These are phyloP conservation scores for Lentinula edodes DNA, from an alignment of 768 basidiomycete species.

Conservation along the genomic window DNA sequence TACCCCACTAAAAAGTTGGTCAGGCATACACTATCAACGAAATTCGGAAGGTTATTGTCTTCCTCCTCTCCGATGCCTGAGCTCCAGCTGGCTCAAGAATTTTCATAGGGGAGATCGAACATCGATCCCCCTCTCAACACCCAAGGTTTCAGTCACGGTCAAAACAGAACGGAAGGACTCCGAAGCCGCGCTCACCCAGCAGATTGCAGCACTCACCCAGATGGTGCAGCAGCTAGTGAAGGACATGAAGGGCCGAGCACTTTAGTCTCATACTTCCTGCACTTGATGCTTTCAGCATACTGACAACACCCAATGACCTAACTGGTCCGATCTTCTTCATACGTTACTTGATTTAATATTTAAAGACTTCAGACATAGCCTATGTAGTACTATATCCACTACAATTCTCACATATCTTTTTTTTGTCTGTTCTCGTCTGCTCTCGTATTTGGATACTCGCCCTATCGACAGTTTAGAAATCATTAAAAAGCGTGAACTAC, in stretches of 20 bases:
- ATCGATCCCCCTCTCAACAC: not conserved
- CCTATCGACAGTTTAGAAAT: not conserved
- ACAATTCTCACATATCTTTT: too few relatives aligned
- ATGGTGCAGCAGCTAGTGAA: too few relatives aligned
- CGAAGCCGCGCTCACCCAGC: not conserved
- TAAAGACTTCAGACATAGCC: too few relatives aligned
- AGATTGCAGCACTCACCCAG: not conserved
- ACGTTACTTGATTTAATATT: too few relatives aligned
- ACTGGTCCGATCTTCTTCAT: too few relatives aligned
- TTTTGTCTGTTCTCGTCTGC: not conserved
- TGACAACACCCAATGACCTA: too few relatives aligned
- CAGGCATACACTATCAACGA: not conserved
- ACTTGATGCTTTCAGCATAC: too few relatives aligned
- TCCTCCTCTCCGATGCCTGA: not conserved
- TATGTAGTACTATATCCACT: too few relatives aligned
- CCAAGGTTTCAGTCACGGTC: too few relatives aligned
- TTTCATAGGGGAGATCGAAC: not conserved
- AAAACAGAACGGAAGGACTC: not conserved
- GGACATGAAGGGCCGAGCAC: too few relatives aligned
- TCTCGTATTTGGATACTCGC: not conserved
- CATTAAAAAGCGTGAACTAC: not conserved
- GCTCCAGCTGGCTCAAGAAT: not conserved
- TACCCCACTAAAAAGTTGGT: not conserved
- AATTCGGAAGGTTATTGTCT: too few relatives aligned
- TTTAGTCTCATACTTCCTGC: too few relatives aligned